Evolutionary conservation across 176 grass and related monocot species (phyloP), one percentile per base, ranked within the genome.

Genomic region (Urochloa ruziziensis): DNA sequence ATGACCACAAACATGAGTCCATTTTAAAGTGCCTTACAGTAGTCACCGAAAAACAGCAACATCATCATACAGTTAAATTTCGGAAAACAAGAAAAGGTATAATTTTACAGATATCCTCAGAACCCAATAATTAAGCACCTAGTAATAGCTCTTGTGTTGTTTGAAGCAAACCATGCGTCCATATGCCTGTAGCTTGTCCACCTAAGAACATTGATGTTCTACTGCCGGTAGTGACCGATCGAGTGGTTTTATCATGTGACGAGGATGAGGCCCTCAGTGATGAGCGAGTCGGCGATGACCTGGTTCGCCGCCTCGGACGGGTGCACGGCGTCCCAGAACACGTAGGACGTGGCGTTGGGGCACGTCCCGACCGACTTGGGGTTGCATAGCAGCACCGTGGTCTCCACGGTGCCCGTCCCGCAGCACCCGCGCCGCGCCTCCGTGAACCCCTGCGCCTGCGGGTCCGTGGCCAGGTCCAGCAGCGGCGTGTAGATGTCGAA

Each of bases 271-370:
- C 93, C 96, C 74, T 84, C 52, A 39, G 60, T 29, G 35, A 99
- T 71, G 19, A 99, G 91, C 2, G 96, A 65, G 49, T 94, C 78
- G 17, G 96, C 93, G 39, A 96, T 8, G 34, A 94, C 89, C 58
- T 95, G 87, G 85, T 99, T 99, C 2, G 96, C 96, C 0, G 96
- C 85, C 75, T 99, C 89, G 0, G 96, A 94, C 5, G 96, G 96
- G 77, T 99, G 96, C 5, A 99, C 93, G 13, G 87, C 87, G 51
- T 99, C 96, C 93, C 96, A 99, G 84, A 99, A 99, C 32, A 99
- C 93, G 21, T 99, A 96, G 3, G 83, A 83, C 2, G 89, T 89
- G n/a, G 96, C 93, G 66, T 99, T 96, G 10, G 83, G 9, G 83
- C 96, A 99, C 5, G 96, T 99, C 76, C 96, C 93, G 13, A 94